These are phyloP conservation scores for Blastobotrys muscicola DNA, from an alignment of 805 yeast species.

Conservation along the genomic window DNA sequence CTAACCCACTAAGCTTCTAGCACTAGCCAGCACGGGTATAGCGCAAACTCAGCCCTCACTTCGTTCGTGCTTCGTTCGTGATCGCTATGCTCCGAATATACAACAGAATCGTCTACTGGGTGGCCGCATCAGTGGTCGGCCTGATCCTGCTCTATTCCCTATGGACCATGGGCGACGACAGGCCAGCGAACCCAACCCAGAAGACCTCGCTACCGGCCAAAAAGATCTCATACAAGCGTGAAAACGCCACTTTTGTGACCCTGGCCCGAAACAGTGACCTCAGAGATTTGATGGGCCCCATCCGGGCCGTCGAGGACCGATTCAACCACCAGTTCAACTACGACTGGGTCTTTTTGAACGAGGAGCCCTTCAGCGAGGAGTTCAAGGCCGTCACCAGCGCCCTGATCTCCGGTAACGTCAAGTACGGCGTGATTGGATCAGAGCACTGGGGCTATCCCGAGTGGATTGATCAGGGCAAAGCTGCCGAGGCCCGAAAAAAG, in stretches of 20 bases:
- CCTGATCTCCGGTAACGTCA: slow-evolving; percentile 49
- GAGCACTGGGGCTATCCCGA: slow-evolving; percentile 65
- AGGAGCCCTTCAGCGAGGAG: slow-evolving; percentile 48
- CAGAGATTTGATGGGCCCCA: slow-evolving; percentile 45
- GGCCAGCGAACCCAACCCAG: background rate
- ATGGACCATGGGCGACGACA: slow-evolving; percentile 3
- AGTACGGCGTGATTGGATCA: slow-evolving; percentile 51
- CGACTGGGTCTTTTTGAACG: slow-evolving; percentile 76
- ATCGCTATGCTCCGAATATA: slow-evolving; percentile 1
- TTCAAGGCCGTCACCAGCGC: slow-evolving; percentile 42
- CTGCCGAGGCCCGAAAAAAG: slow-evolving; percentile 36
- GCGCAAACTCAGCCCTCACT: too few relatives aligned
- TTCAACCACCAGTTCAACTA: slow-evolving; percentile 55
- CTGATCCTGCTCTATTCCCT: background rate
- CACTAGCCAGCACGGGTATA: too few relatives aligned
- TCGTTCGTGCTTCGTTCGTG: too few relatives aligned
- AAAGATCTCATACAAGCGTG: slow-evolving; percentile 8
- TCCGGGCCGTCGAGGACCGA: slow-evolving; percentile 54
- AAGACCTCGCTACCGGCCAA: background rate
- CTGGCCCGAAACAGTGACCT: slow-evolving; percentile 63
- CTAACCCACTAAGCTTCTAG: too few relatives aligned
- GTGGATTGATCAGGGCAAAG: slow-evolving; percentile 48
- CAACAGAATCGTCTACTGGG: slow-evolving; percentile 5
- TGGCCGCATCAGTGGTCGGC: slow-evolving; percentile 2
- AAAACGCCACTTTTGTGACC: slow-evolving; percentile 58